These are phyloP conservation scores for Paraconiothyrium brasiliense DNA, from an alignment of 2,329 filamentous ascomycete genomes.

Conservation along the genomic window DNA sequence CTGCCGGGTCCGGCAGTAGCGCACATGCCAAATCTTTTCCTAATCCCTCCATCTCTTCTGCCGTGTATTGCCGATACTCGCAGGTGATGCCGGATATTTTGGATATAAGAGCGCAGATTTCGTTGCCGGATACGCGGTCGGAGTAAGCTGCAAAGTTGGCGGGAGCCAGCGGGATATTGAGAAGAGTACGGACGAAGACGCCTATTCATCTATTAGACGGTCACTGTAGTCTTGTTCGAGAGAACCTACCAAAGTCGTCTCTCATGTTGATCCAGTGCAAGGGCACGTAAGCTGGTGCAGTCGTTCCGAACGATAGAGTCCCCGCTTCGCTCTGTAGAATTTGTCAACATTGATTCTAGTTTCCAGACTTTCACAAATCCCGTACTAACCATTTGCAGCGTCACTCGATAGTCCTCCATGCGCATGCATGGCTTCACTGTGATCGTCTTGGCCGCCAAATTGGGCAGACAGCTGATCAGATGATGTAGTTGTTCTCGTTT, in stretches of 20 bases:
- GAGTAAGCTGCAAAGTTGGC: background rate
- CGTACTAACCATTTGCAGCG: constrained; percentile 8
- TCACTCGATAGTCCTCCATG: constrained; percentile 13
- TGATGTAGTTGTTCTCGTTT: background rate
- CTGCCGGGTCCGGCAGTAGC: background rate
- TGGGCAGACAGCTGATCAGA: background rate
- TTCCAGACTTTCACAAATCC: background rate
- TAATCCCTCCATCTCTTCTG: background rate
- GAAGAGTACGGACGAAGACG: background rate
- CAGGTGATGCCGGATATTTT: constrained; percentile 1
- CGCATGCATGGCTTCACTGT: constrained; percentile 3
- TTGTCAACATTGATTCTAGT: background rate
- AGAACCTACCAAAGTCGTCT: constrained; percentile 13
- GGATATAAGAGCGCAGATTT: constrained; percentile 6
- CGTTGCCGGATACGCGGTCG: background rate
- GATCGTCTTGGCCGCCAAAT: constrained; percentile 1
- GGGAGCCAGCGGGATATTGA: background rate
- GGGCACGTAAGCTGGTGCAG: background rate
- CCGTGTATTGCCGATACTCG: background rate
- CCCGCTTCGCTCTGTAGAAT: constrained; percentile 1
- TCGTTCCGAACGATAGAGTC: constrained; percentile 7
- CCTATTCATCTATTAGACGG: constrained; percentile 3
- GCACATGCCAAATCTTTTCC: background rate
- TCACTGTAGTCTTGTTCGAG: background rate
- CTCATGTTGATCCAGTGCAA: constrained; percentile 17